phyloP scores from a whole-genome alignment of 495 filamentous ascomycete genomes.

The Clavariopsis aquatica region DNA sequence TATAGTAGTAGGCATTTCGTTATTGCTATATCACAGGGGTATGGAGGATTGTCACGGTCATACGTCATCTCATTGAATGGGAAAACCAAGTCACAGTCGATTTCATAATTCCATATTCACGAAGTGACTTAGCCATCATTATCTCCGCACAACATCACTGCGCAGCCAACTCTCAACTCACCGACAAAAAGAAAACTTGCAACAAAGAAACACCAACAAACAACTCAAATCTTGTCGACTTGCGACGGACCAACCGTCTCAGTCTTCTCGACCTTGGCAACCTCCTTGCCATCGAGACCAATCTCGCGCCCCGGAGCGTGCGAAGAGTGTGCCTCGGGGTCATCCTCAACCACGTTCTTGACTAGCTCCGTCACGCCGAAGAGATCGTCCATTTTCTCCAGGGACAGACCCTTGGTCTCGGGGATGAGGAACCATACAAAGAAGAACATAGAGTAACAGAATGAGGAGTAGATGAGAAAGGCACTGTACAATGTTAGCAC shows the following conservation, averaged over 20 bases:
- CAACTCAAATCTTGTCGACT: too few species aligned
- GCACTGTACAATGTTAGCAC: slow-evolving; percentile 17
- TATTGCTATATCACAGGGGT: too few species aligned
- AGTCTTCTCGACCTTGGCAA: slow-evolving; percentile 1
- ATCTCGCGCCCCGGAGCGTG: slow-evolving; percentile 3
- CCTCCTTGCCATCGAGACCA: slow-evolving; percentile 29
- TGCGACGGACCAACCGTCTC: slow-evolving; percentile 9
- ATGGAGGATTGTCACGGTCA: too few species aligned
- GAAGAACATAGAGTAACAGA: slow-evolving; percentile 42
- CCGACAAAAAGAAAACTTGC: too few species aligned
- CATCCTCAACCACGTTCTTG: slow-evolving; percentile 29
- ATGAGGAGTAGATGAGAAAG: slow-evolving; percentile 41
- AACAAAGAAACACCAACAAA: too few species aligned
- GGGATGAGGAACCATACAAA: slow-evolving; percentile 44
- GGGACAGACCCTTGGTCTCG: slow-evolving; percentile 42
- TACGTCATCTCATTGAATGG: too few species aligned
- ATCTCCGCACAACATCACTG: too few species aligned
- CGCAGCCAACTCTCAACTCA: too few species aligned
- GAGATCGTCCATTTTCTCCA: slow-evolving; percentile 46
- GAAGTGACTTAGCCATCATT: too few species aligned
- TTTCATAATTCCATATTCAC: too few species aligned
- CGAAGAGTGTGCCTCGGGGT: slow-evolving; percentile 16
- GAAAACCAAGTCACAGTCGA: too few species aligned
- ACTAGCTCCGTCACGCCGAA: slow-evolving; percentile 42
- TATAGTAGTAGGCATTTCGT: too few species aligned